phyloP scores from a whole-genome alignment of 495 filamentous ascomycete species.

The Hypoxylon subgilvum region DNA sequence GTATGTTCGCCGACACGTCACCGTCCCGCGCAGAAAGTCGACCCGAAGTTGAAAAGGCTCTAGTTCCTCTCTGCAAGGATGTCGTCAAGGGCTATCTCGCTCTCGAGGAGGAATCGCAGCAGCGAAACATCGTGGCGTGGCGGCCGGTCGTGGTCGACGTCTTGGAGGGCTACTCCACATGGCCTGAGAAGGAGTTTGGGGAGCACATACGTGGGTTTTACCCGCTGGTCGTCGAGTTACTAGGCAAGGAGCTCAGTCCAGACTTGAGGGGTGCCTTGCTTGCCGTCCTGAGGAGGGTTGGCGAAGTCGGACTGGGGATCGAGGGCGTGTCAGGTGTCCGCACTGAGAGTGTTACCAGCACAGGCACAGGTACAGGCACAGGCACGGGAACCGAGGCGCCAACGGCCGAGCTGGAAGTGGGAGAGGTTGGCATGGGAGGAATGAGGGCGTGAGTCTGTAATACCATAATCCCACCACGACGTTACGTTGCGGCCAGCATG shows the following conservation, averaged over 20 bases:
- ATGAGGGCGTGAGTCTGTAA: conserved; percentile 25
- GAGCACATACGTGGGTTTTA: conserved; percentile 83
- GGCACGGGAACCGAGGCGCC: conserved; percentile 27
- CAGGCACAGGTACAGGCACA: conserved; percentile 36
- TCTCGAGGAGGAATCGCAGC: conserved; percentile 92
- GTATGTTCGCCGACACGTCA: conserved; percentile 92
- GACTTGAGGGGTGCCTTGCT: conserved; percentile 82
- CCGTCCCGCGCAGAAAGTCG: conserved; percentile 80
- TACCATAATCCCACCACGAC: not conserved
- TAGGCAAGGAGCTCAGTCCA: conserved; percentile 76
- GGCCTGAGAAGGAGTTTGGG: conserved; percentile 81
- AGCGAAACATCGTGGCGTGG: conserved; percentile 95
- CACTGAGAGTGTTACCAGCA: conserved; percentile 45
- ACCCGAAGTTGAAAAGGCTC: conserved; percentile 81
- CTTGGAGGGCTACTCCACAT: conserved; percentile 90
- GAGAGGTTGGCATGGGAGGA: conserved; percentile 35
- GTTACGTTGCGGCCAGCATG: not conserved
- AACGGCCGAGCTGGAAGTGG: conserved; percentile 30
- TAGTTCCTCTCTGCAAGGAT: conserved; percentile 92
- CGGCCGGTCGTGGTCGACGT: conserved; percentile 96
- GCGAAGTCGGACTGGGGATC: conserved; percentile 80
- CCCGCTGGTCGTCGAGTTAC: conserved; percentile 80
- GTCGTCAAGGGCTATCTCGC: conserved; percentile 82
- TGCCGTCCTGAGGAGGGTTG: conserved; percentile 75
- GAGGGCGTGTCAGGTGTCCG: conserved; percentile 47